Base-by-base conservation (phyloP, 2,329 filamentous ascomycete genomes). In the Cladosporium sp. region DNA sequence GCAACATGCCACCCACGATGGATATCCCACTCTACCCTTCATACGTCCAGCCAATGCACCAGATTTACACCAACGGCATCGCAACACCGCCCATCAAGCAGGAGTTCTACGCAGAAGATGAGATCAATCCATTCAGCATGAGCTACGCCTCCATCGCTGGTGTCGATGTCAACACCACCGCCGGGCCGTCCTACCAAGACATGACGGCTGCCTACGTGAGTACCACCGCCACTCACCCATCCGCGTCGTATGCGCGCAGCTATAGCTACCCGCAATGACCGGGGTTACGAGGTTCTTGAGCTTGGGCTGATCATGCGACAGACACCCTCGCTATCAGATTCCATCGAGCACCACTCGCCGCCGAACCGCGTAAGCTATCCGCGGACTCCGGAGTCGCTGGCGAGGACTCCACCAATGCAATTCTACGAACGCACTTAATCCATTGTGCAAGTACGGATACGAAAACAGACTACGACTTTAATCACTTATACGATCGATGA, bases 301-400 rank as follows among this genome's bases (percentile, higher is more conserved):
- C 42, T 49, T 11, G 40, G 34, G 42, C 54, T 56, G 54, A 56
- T 56, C 30, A 51, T 49, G 40, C 54, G 54, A 37, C 77, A 92
- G 88, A 91, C 88, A 74, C 88, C 88, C 76, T 86, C 88, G 70
- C 83, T 91, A 67, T 88, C 87, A 68, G 87, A 88, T 72, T 88
- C 85, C 14, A 43, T 56, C 19, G 54, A 56, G 28, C 89, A 63
- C n/a, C 52, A 69, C 55, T 77, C 75, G 51, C 75, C 76, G 34
- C 68, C 74, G 55, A 76, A 78, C 59, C 72, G 70, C 51, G 59
- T 60, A 43, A 65, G 66, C 54, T 77, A 73, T 43, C 68, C 68
- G 15, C 83, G 83, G 43, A 90, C 88, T 55, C 88, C 88, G 61
- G 76, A 88, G 64, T 89, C 87, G n/a, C 86, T 90, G 83, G 86